A percentile compares a stretch with the other conserved stretches of the same genome.
phyloP scores from a whole-genome alignment of 305 asterid species.

The Rubia tinctorum region DNA sequence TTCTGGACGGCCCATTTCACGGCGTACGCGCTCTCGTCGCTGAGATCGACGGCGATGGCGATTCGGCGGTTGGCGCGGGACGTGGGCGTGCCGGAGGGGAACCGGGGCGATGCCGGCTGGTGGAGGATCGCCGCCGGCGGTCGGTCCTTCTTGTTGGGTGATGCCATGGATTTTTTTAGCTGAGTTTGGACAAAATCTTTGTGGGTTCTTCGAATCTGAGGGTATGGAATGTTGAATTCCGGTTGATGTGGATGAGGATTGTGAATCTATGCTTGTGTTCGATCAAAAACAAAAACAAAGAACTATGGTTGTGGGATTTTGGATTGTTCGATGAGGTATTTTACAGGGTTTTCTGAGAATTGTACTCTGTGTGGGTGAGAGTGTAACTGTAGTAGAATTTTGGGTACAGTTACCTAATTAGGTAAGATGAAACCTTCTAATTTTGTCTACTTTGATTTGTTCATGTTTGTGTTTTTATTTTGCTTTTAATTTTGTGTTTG shows the following conservation, averaged over 20 bases:
- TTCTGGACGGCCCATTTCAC: conserved; percentile 78
- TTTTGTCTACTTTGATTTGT: neutral
- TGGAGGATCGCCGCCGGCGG: conserved; percentile 51
- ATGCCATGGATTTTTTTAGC: conserved; percentile 31
- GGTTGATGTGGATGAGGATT: neutral
- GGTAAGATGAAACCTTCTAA: conserved; percentile 3
- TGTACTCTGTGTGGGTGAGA: neutral
- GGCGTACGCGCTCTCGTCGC: conserved; percentile 72
- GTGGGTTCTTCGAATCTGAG: conserved; percentile 10
- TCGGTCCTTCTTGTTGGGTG: conserved; percentile 41
- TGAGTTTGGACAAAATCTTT: neutral
- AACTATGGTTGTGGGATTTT: neutral
- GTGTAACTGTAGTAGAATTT: neutral
- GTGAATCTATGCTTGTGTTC: neutral
- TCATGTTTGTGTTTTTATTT: neutral
- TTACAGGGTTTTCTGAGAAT: neutral
- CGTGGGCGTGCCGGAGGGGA: conserved; percentile 49
- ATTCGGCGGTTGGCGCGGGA: conserved; percentile 50
- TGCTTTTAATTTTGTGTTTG: too few relatives aligned
- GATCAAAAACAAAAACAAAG: too few relatives aligned
- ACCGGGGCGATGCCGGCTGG: conserved; percentile 80
- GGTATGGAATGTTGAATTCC: neutral
- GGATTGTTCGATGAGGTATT: neutral
- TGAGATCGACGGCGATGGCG: conserved; percentile 80
- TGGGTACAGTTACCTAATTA: conserved; percentile 4